Percentiles rank a stretch among this genome's conserved stretches.
phyloP scores from a whole-genome alignment of 75 land plant species.

The Pinus taeda region DNA sequence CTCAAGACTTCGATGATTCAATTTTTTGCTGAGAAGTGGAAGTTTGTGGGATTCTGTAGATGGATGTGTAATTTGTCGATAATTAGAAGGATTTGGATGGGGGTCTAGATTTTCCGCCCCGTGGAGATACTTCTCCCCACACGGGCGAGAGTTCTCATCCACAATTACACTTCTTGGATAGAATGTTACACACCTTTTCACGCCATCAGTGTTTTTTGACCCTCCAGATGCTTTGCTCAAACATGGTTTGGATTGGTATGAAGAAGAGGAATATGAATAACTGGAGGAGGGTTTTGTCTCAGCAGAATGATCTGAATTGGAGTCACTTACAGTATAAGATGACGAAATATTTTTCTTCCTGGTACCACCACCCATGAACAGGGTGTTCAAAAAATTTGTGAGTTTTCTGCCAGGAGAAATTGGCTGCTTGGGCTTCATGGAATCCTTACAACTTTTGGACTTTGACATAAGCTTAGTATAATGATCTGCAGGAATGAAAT shows the following conservation, averaged over 20 bases:
- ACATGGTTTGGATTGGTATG: conserved; percentile 29
- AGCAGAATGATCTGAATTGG: conserved; percentile 31
- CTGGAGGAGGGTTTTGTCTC: background rate
- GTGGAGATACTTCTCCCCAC: conserved; percentile 12
- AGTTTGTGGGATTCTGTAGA: background rate
- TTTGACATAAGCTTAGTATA: background rate
- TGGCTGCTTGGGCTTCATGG: conserved; percentile 41
- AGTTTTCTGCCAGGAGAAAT: conserved; percentile 45
- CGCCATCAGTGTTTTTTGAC: conserved; percentile 10
- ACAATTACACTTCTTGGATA: conserved; percentile 44
- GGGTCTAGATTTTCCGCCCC: conserved; percentile 1
- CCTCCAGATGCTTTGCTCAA: conserved; percentile 32
- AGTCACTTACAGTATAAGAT: background rate
- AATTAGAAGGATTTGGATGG: background rate
- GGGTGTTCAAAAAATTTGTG: conserved; percentile 40
- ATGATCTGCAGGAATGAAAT: background rate
- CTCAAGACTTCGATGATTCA: background rate
- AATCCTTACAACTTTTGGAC: conserved; percentile 24
- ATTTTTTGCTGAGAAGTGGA: no score
- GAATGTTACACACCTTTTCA: conserved; percentile 52
- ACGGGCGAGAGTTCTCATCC: conserved; percentile 37
- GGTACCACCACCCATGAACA: conserved; percentile 18
- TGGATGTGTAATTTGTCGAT: no score
- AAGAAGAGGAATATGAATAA: conserved; percentile 25
- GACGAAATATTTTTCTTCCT: background rate